Conservation (phyloP, 768 basidiomycete genomes). For the Rhodotorula sphaerocarpa region DNA sequence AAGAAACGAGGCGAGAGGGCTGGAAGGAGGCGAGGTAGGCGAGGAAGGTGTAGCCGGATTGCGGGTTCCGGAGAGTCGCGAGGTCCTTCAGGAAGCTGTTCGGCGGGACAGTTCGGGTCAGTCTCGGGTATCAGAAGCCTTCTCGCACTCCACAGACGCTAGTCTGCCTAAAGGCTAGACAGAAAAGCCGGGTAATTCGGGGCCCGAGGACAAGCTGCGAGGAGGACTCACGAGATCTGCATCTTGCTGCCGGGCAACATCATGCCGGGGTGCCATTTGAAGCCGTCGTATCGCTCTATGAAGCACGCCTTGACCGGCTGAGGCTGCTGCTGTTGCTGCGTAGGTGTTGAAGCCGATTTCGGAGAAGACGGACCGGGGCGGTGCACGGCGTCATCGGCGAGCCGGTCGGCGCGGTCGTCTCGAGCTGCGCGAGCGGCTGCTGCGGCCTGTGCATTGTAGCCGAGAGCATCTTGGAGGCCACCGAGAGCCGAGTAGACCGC, state of each 20-base stretch:
- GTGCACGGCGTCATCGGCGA: too few relatives aligned
- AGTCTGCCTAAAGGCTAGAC: too few relatives aligned
- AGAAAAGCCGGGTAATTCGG: background rate
- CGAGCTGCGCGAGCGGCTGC: background rate
- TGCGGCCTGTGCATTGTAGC: constrained; percentile 17
- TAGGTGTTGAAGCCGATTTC: too few relatives aligned
- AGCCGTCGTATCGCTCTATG: constrained; percentile 50
- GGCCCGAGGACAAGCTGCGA: background rate
- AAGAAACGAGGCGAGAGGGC: constrained; percentile 50
- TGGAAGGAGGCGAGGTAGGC: constrained; percentile 49
- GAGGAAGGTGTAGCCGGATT: constrained; percentile 50
- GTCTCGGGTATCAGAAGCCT: too few relatives aligned
- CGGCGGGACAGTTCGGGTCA: too few relatives aligned
- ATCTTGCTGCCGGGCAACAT: constrained; percentile 51
- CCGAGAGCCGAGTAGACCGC: constrained; percentile 4
- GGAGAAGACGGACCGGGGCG: too few relatives aligned
- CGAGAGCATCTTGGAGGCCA: constrained; percentile 24
- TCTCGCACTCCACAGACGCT: too few relatives aligned
- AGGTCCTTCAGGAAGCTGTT: constrained; percentile 46
- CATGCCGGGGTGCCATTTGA: constrained; percentile 56
- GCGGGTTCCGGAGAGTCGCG: constrained; percentile 51
- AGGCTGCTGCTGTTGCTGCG: too few relatives aligned
- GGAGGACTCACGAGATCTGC: constrained; percentile 50
- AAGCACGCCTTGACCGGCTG: constrained; percentile 44
- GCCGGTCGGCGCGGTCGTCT: background rate